phyloP scores from a whole-genome alignment of 2,329 filamentous ascomycete species.

The Diaporthe capsici region DNA sequence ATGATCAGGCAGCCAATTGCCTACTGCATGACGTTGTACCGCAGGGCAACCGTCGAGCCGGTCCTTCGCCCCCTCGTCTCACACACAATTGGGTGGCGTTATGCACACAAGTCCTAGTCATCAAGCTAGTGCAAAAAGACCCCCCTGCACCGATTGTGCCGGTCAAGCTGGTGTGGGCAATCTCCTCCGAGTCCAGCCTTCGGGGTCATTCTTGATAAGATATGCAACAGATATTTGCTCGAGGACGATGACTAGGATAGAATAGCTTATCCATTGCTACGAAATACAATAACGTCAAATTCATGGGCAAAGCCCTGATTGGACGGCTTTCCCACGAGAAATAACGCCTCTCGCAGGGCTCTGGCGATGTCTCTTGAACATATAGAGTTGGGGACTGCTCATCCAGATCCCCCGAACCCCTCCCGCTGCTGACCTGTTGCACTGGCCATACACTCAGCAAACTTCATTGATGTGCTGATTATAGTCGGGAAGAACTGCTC shows the following conservation, averaged over 20 bases:
- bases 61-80: background rate
- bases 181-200: background rate
- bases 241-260: background rate
- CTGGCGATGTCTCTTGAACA: background rate
- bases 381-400: background rate
- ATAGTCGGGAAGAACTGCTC: background rate
- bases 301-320: background rate
- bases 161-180: background rate
- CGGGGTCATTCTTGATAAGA: conserved; percentile 1
- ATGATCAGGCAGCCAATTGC: background rate
- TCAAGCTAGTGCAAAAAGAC: conserved; percentile 14
- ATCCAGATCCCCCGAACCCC: background rate
- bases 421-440: background rate
- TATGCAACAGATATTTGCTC: background rate
- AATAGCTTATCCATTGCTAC: conserved; percentile 6
- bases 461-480: background rate
- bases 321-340: too few species aligned
- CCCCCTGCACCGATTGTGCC: conserved; percentile 15
- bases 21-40: background rate
- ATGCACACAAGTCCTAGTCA: background rate
- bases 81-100: background rate
- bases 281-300: conserved; percentile 25
- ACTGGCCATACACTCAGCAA: background rate
- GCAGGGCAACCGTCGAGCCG: background rate
- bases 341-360: background rate